Evolutionary conservation across 176 grass and related monocot species (phyloP), one percentile per base, ranked within the genome.

Genomic region (Zizania latifolia): DNA sequence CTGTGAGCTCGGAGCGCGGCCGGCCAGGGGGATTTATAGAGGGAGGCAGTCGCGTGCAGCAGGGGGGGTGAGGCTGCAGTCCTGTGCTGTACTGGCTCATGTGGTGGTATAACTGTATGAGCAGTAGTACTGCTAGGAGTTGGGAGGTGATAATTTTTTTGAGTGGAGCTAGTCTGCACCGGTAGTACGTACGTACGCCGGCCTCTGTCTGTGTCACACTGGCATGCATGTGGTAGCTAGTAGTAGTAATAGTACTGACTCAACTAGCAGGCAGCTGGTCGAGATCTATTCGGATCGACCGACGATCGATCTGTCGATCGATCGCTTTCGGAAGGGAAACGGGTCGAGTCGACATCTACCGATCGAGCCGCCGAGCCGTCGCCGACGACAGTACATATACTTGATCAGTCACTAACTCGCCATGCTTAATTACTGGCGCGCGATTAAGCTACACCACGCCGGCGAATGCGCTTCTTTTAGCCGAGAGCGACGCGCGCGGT

Each of bases 11-110:
- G 51, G 74, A 53, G 53, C 35, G 55, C 12, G 50, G 48, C 17
- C 23, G 6, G n/a, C n/a, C n/a, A n/a, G 35, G 28, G 41, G 40
- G 45, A 74, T 87, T 87, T 87, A 87, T 87, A 87, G 80, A 58
- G 10, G 29, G 14, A 10, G 50, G 40, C 2, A n/a, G n/a, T n/a
- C n/a, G n/a, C n/a, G n/a, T n/a, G n/a, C n/a, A n/a, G n/a, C n/a
- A 10, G 36, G 53, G 13, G 29, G 0, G 75, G 75, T 38, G 44
- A 37, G 44, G 41, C n/a, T n/a, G 41, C 8, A 16, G 38, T 44
- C 16, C 48, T 53, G 48, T 53, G 48, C n/a, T 53, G 17, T 51
- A 51, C 48, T 53, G 48, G 48, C 48, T 5, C 48, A 53, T 1
- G 15, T 55, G 0, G 44, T 14, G 16, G 17, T 23, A 76, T 16